These are phyloP conservation scores for Rhodosporidiobolus odoratus DNA, from an alignment of 768 basidiomycete species.

Conservation along the genomic window DNA sequence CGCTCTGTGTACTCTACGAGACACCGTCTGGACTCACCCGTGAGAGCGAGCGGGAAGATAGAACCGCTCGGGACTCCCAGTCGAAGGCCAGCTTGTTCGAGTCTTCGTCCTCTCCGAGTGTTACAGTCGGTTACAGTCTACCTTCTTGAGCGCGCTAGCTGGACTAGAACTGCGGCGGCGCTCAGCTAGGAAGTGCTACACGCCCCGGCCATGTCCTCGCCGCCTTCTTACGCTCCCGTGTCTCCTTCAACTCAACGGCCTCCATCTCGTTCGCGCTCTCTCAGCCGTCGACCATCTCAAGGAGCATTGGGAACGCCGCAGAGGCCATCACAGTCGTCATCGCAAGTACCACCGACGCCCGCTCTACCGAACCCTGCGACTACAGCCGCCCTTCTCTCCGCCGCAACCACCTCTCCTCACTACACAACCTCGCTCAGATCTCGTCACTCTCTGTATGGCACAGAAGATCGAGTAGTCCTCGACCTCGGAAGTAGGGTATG, in stretches of 20 bases:
- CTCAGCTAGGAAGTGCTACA: neutral
- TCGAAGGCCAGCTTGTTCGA: too few species aligned
- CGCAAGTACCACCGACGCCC: neutral
- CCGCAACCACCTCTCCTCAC: slow-evolving; percentile 58
- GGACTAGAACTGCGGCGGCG: neutral
- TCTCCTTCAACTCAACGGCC: slow-evolving; percentile 11
- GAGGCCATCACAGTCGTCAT: neutral
- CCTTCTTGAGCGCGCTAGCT: neutral
- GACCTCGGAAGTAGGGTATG: slow-evolving; percentile 90
- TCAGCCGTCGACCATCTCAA: slow-evolving; percentile 7
- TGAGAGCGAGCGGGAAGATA: too few species aligned
- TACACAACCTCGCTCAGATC: slow-evolving; percentile 61
- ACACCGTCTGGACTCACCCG: too few species aligned
- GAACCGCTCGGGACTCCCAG: too few species aligned
- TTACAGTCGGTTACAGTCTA: too few species aligned
- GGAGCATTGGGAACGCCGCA: neutral
- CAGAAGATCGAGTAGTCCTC: slow-evolving; percentile 89
- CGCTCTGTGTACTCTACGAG: too few species aligned
- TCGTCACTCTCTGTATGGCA: slow-evolving; percentile 65
- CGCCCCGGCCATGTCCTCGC: neutral
- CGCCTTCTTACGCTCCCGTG: slow-evolving; percentile 4
- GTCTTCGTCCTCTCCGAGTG: too few species aligned
- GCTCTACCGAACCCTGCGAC: neutral
- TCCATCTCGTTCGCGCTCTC: slow-evolving; percentile 7
- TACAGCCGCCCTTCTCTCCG: neutral